A percentile compares a stretch with the other conserved stretches of the same genome.
phyloP scores from a whole-genome alignment of 257 asterid genomes.

The Linaria vulgaris region DNA sequence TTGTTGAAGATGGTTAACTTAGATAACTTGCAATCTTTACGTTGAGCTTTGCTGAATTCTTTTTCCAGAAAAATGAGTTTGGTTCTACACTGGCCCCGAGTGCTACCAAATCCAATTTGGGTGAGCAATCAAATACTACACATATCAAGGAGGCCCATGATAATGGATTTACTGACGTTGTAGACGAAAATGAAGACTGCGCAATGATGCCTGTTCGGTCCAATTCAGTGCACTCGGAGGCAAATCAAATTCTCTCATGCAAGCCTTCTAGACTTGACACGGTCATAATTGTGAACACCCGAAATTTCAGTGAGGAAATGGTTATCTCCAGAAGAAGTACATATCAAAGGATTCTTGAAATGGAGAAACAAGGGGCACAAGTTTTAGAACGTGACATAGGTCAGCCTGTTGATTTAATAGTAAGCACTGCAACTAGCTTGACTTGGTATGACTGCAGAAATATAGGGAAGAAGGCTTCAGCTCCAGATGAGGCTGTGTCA shows the following conservation, averaged over 20 bases:
- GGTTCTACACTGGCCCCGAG: slow-evolving; percentile 36
- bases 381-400: slow-evolving; percentile 81
- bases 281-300: slow-evolving; percentile 78
- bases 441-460: slow-evolving; percentile 88
- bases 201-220: slow-evolving; percentile 40
- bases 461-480: slow-evolving; percentile 80
- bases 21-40: slow-evolving; percentile 19
- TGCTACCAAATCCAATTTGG: slow-evolving; percentile 43
- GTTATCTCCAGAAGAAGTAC: slow-evolving; percentile 88
- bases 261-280: slow-evolving; percentile 40
- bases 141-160: slow-evolving; percentile 48
- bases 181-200: slow-evolving; percentile 44
- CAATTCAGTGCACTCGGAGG: slow-evolving; percentile 40
- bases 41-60: slow-evolving; percentile 22
- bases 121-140: slow-evolving; percentile 50
- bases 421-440: slow-evolving; percentile 73
- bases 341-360: slow-evolving; percentile 81
- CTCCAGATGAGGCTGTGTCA: slow-evolving; percentile 71
- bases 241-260: slow-evolving; percentile 45
- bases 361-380: slow-evolving; percentile 84
- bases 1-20: slow-evolving; percentile 16
- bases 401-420: slow-evolving; percentile 74
- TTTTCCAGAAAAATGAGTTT: slow-evolving; percentile 46
- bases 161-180: slow-evolving; percentile 37
- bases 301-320: slow-evolving; percentile 78